These are phyloP conservation scores for Dactylellina drechsleri DNA, from an alignment of 2,329 filamentous ascomycete species.

Conservation along the genomic window DNA sequence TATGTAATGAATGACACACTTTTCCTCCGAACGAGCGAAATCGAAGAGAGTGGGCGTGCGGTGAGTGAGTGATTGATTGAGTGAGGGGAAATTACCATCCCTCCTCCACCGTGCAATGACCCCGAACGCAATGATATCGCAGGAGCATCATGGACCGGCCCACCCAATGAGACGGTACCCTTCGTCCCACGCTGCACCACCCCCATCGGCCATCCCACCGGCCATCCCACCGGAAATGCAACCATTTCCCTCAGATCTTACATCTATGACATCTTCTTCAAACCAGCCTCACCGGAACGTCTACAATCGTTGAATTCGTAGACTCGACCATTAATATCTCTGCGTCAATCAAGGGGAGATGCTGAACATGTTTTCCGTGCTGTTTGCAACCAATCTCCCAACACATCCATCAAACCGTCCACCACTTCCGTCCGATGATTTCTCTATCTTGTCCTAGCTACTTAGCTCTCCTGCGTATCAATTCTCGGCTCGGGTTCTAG, in stretches of 20 bases:
- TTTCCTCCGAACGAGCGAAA: not conserved
- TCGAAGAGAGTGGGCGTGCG: not conserved
- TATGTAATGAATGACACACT: too few species aligned
- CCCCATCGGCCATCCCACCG: not conserved
- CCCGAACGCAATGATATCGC: not conserved
- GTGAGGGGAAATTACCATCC: constrained; percentile 47
- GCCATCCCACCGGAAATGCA: not conserved
- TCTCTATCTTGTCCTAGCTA: too few species aligned
- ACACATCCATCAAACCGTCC: not conserved
- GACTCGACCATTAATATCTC: too few species aligned
- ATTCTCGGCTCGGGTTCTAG: not conserved
- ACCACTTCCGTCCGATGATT: too few species aligned
- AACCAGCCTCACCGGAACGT: not conserved
- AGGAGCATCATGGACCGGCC: too few species aligned
- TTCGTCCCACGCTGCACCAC: constrained; percentile 44
- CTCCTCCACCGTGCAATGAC: not conserved
- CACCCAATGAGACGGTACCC: constrained; percentile 44
- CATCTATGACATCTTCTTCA: not conserved
- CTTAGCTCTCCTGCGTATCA: constrained; percentile 2
- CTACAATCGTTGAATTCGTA: not conserved
- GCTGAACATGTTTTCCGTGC: not conserved
- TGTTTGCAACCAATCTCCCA: not conserved
- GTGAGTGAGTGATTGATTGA: constrained; percentile 6
- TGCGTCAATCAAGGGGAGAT: too few species aligned
- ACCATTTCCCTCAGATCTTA: constrained; percentile 18